Evolutionary conservation across 2,329 filamentous ascomycete species (phyloP).

Genomic region (Clonostachys byssicola): DNA sequence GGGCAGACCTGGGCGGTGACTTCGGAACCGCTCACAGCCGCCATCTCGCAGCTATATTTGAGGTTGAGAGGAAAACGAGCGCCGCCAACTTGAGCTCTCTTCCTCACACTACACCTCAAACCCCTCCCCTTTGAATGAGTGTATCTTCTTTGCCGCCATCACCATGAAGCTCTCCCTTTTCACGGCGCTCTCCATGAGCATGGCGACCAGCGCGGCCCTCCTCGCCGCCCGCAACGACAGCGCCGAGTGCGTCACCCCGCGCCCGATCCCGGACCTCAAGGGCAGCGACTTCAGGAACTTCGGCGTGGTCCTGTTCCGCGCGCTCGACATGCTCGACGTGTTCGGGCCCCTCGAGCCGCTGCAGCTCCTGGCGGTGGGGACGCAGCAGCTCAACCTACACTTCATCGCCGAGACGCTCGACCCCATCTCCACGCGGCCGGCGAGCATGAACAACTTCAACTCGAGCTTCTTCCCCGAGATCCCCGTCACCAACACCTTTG

Average conservation of each 20-base stretch:
- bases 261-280: constrained; percentile 10
- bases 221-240: not conserved
- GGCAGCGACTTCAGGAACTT: constrained; percentile 19
- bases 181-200: constrained; percentile 1
- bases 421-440: constrained; percentile 27
- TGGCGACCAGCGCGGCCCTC: constrained; percentile 3
- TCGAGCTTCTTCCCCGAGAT: constrained; percentile 28
- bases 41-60: too few relatives aligned
- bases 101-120: not conserved
- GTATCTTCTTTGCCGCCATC: not conserved
- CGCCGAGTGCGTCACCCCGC: constrained; percentile 10
- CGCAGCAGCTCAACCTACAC: constrained; percentile 28
- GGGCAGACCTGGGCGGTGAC: too few relatives aligned
- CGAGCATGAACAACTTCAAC: constrained; percentile 21
- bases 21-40: too few relatives aligned
- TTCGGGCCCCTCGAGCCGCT: constrained; percentile 41
- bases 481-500: constrained; percentile 46
- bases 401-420: constrained; percentile 34
- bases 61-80: too few relatives aligned
- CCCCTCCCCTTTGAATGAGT: not conserved
- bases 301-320: constrained; percentile 37
- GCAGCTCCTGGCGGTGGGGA: constrained; percentile 27
- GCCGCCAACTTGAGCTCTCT: too few relatives aligned
- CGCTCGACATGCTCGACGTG: constrained; percentile 38
- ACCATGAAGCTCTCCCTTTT: constrained; percentile 13